Base-by-base conservation (phyloP, 2,329 filamentous ascomycete species). In the Grosmannia clavigera region DNA sequence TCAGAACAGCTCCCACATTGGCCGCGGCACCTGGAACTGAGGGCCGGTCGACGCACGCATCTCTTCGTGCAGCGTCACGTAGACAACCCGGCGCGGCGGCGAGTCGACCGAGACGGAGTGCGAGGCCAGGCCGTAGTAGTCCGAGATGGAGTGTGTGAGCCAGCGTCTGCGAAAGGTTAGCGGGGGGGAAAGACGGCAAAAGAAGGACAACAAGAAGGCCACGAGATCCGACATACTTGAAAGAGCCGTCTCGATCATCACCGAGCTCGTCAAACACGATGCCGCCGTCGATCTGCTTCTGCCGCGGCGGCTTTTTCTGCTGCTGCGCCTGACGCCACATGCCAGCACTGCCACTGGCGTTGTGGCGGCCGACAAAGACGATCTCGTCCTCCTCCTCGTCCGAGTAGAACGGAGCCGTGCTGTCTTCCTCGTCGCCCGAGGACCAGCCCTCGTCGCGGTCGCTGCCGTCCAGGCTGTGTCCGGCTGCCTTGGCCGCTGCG, bases 331-430 rank as follows among this genome's bases (percentile, higher is more conserved):
- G 79, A 74, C 74, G 62, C 76, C 33, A 64, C 70, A 66, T 27
- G 63, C 65, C 63, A 69, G 43, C 6, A 7, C 16, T 19, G 16
- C 38, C 55, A 40, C 40, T 55, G 19, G 27, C 14, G 16, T 25
- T 71, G 75, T 76, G 89, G 72, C 72, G 82, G 70, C 84, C 86
- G 5, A 95, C 84, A 70, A 96, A 96, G 12, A 96, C 91, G 65
- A 96, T 90, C 74, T 96, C 90, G 63, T 96, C 92, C 63, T 95
- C 92, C 29, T 96, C 91, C 63, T 95, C 90, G 35, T 83, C 80
- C 35, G 72, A 73, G 64, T 61, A 60, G 35, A 38, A 50, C 16
- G 52, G 55, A 19, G 40, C 22, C 25, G 58, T 62, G 33, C 33
- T 35, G 52, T 52, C 43, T 38, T 56, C 57, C 10, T 43, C 52